Conservation (phyloP, 2,329 filamentous ascomycete species). For the Fonsecaea pedrosoi region DNA sequence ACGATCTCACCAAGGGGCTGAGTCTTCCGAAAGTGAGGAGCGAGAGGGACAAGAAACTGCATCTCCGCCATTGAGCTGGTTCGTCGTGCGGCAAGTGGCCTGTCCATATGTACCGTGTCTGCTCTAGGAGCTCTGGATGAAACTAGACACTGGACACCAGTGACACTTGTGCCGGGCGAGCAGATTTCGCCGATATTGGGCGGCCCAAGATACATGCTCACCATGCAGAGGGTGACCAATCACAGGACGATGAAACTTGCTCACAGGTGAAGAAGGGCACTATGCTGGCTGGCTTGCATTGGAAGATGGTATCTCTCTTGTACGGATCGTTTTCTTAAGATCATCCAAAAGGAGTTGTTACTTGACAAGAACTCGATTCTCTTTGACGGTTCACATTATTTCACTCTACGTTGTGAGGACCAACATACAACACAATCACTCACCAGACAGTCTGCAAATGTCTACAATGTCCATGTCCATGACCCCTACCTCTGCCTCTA, state of each 20-base stretch:
- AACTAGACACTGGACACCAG: neutral
- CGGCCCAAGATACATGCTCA: constrained; percentile 1
- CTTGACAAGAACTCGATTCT: neutral
- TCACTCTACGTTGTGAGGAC: neutral
- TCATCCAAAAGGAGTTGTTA: neutral
- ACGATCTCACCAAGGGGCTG: constrained; percentile 9
- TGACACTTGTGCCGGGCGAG: neutral
- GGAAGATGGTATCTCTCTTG: neutral
- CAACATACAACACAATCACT: neutral
- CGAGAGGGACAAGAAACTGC: neutral
- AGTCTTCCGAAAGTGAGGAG: constrained; percentile 8
- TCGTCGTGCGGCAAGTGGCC: neutral
- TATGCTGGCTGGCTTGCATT: neutral
- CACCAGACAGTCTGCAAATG: neutral
- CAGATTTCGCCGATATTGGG: neutral
- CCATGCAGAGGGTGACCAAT: neutral
- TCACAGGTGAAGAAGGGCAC: neutral
- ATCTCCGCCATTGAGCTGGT: neutral
- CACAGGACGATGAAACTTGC: neutral
- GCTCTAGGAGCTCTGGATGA: neutral
- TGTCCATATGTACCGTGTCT: neutral
- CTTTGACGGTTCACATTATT: neutral
- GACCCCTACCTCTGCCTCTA: constrained; percentile 2
- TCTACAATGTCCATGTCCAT: constrained; percentile 19
- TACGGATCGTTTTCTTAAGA: neutral